Evolutionary conservation across 176 grass and related monocot genomes (phyloP), one percentile per base, ranked within the genome.

Genomic region (Tillandsia leiboldiana): DNA sequence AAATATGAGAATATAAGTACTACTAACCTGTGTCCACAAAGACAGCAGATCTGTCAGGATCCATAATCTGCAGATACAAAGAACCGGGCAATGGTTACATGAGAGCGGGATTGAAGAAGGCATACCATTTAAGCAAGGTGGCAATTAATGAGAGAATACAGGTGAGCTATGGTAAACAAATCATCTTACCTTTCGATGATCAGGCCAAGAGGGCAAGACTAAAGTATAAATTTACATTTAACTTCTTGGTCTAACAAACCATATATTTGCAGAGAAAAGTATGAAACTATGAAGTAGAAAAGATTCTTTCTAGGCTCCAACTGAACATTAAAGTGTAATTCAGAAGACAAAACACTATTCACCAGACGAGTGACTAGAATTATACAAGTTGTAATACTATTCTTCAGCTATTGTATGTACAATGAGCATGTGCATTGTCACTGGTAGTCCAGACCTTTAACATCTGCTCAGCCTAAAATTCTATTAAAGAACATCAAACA

Each of bases 11-110:
- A 33, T 57, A 80, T 2, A 67, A 76, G 8, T 17, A 70, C 5
- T 42, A 42, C 70, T 73, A 18, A 97, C 93, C 93, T 85, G 93
- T 97, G 71, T 87, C 81, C 22, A 72, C 79, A 72, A 97, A 90
- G 58, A 92, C 70, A 57, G 80, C 81, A 53, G 89, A 74, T 63
- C 68, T 85, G 48, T 97, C 77, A 48, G 93, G 84, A 71, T 90
- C 79, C 70, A 97, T 71, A 75, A 97, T 85, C 93, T 97, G 89
- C 77, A 73, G 70, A 85, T 52, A 54, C 75, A 72, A 78, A 78
- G 53, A 64, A 33, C 13, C 29, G 22, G 54, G 14, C 14, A 6
- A 42, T 59, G 15, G 54, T 59, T 59, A 59, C 9, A 18, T 59
- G 54, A 59, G 54, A 9, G n/a, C 54, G 20, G 6, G 14, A 20